These are phyloP conservation scores for Boeremia exigua DNA, from an alignment of 2,329 filamentous ascomycete species.

Conservation along the genomic window DNA sequence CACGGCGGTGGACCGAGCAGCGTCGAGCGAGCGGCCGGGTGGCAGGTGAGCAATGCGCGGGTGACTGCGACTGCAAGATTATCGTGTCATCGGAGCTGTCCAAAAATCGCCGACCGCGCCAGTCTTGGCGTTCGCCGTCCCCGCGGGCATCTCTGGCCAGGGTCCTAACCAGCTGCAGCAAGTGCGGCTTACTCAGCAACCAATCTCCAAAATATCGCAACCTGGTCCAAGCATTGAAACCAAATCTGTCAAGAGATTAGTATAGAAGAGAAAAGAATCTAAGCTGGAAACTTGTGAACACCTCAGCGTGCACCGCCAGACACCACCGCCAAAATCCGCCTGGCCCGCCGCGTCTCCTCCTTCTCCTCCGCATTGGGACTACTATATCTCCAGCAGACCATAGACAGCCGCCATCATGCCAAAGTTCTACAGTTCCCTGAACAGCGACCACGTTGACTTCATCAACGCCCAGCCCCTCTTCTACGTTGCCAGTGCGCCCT, in stretches of 20 bases:
- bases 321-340: background rate
- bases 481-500: constrained; percentile 75
- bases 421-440: constrained; percentile 64
- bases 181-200: constrained; percentile 13
- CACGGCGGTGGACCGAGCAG: background rate
- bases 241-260: background rate
- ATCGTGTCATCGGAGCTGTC: constrained; percentile 14
- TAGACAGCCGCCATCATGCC: constrained; percentile 55
- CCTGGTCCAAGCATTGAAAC: constrained; percentile 1
- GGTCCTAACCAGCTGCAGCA: constrained; percentile 14
- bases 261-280: background rate
- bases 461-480: constrained; percentile 72
- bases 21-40: background rate
- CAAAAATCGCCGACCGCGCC: constrained; percentile 5
- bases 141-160: background rate
- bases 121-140: constrained; percentile 6
- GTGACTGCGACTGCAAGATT: background rate
- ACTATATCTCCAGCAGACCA: background rate
- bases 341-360: background rate
- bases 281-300: background rate
- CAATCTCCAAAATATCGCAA: constrained; percentile 16
- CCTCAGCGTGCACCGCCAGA: background rate
- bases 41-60: background rate
- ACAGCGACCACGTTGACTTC: constrained; percentile 66
- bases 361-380: background rate